These are phyloP conservation scores for Botrytis byssoidea DNA, from an alignment of 2,329 filamentous ascomycete genomes.

Conservation along the genomic window DNA sequence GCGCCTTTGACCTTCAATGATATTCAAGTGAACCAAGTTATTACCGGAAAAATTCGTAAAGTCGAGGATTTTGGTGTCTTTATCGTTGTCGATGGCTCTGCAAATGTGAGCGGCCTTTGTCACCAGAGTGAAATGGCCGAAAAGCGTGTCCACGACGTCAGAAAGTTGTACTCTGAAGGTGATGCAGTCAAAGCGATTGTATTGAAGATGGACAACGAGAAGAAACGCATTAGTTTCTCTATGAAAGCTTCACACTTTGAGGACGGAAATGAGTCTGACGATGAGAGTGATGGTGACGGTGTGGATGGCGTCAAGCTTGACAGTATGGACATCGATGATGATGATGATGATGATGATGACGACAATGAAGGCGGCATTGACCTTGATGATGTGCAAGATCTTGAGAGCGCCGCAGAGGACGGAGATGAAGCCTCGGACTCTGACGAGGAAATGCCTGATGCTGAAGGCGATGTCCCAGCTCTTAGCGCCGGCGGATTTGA, in stretches of 20 bases:
- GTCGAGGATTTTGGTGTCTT: constrained; percentile 96
- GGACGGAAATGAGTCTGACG: constrained; percentile 52
- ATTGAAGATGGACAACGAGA: constrained; percentile 70
- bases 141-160: constrained; percentile 76
- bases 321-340: constrained; percentile 49
- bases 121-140: constrained; percentile 92
- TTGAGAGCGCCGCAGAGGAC: constrained; percentile 40
- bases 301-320: constrained; percentile 45
- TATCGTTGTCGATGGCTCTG: constrained; percentile 81
- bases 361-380: constrained; percentile 41
- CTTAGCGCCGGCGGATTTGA: constrained; percentile 78
- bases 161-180: constrained; percentile 83
- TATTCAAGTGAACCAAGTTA: constrained; percentile 72
- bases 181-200: constrained; percentile 93
- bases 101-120: constrained; percentile 88
- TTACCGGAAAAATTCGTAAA: constrained; percentile 89
- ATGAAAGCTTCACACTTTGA: constrained; percentile 91
- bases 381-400: constrained; percentile 43
- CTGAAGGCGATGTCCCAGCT: constrained; percentile 44
- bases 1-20: constrained; percentile 73
- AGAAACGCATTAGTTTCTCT: constrained; percentile 81
- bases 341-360: constrained; percentile 44
- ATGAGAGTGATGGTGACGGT: constrained; percentile 47
- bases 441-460: constrained; percentile 39
- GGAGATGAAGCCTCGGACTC: constrained; percentile 30